Conservation (phyloP, 306 rosid genomes). For the Cucurbita moschata region DNA sequence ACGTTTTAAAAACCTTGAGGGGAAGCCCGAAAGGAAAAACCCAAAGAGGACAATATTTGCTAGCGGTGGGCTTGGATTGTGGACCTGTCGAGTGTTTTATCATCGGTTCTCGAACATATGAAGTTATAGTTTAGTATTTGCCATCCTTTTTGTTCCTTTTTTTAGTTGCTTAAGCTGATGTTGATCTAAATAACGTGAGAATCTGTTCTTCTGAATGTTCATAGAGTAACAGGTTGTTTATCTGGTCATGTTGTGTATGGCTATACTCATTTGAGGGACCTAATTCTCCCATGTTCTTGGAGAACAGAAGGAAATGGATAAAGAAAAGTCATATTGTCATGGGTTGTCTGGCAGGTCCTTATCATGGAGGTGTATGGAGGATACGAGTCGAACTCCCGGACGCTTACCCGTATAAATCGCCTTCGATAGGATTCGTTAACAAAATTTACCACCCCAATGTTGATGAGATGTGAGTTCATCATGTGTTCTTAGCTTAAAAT, state of each 20-base stretch:
- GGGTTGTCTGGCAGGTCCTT: slow-evolving; percentile 50
- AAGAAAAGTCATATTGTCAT: neutral
- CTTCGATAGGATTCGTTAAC: slow-evolving; percentile 75
- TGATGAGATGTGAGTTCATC: slow-evolving; percentile 58
- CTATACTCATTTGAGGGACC: neutral
- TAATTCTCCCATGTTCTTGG: neutral
- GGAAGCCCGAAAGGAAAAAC: too few relatives aligned
- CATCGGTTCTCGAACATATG: neutral
- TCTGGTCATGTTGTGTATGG: neutral
- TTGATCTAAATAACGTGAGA: neutral
- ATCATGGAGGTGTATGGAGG: slow-evolving; percentile 83
- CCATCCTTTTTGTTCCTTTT: neutral
- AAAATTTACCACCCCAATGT: slow-evolving; percentile 91
- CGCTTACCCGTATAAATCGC: slow-evolving; percentile 84
- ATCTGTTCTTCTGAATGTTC: neutral
- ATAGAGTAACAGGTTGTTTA: neutral
- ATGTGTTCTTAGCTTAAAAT: neutral
- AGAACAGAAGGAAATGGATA: neutral
- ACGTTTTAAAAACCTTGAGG: too few relatives aligned
- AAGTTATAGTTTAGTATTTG: neutral
- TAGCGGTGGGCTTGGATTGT: too few relatives aligned
- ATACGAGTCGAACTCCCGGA: slow-evolving; percentile 75
- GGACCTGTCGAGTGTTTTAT: neutral
- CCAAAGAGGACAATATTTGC: too few relatives aligned
- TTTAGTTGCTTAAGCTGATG: neutral